phyloP scores from a whole-genome alignment of 1,139 yeast species.

The Candida buenavistaensis region DNA sequence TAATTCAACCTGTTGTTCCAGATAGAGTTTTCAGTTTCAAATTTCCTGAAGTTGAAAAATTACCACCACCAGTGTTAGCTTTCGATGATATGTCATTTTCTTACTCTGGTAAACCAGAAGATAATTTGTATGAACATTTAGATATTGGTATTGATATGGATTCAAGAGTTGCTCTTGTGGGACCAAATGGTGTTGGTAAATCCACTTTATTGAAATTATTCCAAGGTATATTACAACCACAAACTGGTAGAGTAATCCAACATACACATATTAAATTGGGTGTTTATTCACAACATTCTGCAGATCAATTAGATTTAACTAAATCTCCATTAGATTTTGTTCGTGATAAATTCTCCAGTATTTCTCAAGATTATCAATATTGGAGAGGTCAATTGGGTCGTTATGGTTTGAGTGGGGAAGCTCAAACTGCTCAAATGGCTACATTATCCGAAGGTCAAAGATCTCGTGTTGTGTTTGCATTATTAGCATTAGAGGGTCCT shows the following conservation, averaged over 20 bases:
- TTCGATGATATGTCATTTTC: slow-evolving; percentile 94
- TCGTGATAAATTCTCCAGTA: slow-evolving; percentile 83
- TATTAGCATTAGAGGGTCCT: slow-evolving; percentile 92
- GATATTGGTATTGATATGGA: slow-evolving; percentile 99
- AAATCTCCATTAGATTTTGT: slow-evolving; percentile 95
- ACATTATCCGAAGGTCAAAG: slow-evolving; percentile 98
- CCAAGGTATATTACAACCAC: slow-evolving; percentile 92
- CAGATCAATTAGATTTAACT: slow-evolving; percentile 94
- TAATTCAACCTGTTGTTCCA: slow-evolving; percentile 87
- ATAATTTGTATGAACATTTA: slow-evolving; percentile 84
- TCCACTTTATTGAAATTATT: slow-evolving; percentile 92
- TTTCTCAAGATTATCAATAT: slow-evolving; percentile 97
- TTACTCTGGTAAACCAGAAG: slow-evolving; percentile 83
- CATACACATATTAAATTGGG: slow-evolving; percentile 98
- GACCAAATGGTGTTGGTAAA: slow-evolving; percentile 99
- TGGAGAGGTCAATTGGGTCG: slow-evolving; percentile 99
- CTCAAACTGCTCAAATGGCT: slow-evolving; percentile 98
- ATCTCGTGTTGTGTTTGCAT: slow-evolving; percentile 96
- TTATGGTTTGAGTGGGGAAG: slow-evolving; percentile 98
- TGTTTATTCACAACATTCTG: slow-evolving; percentile 98
- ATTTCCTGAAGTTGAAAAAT: slow-evolving; percentile 94
- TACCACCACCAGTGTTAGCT: slow-evolving; percentile 98
- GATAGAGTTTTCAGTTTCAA: slow-evolving; percentile 92
- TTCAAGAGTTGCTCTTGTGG: slow-evolving; percentile 95
- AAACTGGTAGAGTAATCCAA: slow-evolving; percentile 91